phyloP scores from a whole-genome alignment of 441 rosid species.

The Corymbia citriodora region DNA sequence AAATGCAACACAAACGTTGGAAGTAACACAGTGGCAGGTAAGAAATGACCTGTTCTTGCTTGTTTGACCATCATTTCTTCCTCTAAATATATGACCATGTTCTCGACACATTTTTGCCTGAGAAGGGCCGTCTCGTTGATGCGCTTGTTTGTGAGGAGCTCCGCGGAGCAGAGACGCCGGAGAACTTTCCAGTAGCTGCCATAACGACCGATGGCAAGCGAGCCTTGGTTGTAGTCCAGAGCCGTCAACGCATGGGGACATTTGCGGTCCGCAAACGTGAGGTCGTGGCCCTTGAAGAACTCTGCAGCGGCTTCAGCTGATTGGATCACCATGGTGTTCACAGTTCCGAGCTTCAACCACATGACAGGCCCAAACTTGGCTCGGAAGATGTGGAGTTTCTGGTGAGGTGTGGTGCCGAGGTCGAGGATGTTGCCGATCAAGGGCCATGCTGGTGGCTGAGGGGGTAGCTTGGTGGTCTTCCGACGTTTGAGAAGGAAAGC shows the following conservation, averaged over 20 bases:
- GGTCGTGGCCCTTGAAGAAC: background rate
- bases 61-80: background rate
- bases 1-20: background rate
- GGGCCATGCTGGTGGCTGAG: constrained; percentile 16
- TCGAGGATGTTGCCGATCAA: constrained; percentile 19
- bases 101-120: background rate
- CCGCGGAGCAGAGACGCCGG: background rate
- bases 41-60: background rate
- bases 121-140: background rate
- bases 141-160: background rate
- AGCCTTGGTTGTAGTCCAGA: background rate
- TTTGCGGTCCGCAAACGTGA: background rate
- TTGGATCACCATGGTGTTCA: background rate
- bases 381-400: constrained; percentile 1
- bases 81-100: background rate
- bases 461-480: background rate
- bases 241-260: background rate
- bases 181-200: background rate
- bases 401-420: constrained; percentile 16
- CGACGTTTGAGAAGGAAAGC: background rate
- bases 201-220: background rate
- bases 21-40: background rate
- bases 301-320: background rate
- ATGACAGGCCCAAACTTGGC: constrained; percentile 7
- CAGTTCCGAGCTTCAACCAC: constrained; percentile 10